Evolutionary conservation across 129 eudicot species (phyloP).

Genomic region (Deinandra increscens): DNA sequence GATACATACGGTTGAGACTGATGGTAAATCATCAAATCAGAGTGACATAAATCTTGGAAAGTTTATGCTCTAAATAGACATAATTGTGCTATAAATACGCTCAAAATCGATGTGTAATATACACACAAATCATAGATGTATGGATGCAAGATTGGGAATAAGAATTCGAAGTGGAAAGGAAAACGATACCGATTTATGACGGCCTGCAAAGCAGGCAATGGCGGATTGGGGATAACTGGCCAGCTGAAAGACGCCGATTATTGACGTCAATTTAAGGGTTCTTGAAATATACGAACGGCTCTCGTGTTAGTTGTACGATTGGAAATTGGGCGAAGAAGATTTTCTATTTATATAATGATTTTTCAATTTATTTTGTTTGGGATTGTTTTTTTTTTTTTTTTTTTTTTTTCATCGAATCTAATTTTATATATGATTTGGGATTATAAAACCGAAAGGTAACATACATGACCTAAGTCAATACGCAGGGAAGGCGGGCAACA

Average conservation of each 20-base stretch:
- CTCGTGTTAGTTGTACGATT: not conserved
- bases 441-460: too few relatives aligned
- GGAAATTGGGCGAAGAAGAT: not conserved
- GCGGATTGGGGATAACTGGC: not conserved
- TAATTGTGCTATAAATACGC: conserved; percentile 2
- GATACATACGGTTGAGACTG: not conserved
- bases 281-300: conserved; percentile 5
- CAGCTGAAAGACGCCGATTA: conserved; percentile 19
- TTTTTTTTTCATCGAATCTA: too few relatives aligned
- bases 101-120: not conserved
- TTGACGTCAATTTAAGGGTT: conserved; percentile 9
- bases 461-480: too few relatives aligned
- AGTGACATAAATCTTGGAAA: not conserved
- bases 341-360: too few relatives aligned
- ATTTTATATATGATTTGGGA: too few relatives aligned
- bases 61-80: conserved; percentile 7
- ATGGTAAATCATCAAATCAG: not conserved
- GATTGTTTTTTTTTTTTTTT: too few relatives aligned
- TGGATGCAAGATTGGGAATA: conserved; percentile 8
- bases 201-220: conserved; percentile 9
- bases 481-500: too few relatives aligned
- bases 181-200: not conserved
- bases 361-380: too few relatives aligned
- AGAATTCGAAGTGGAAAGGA: not conserved
- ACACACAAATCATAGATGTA: not conserved